A percentile compares a stretch with the other conserved stretches of the same genome.
phyloP scores from a whole-genome alignment of 306 rosid species.

The Acacia confusa region DNA sequence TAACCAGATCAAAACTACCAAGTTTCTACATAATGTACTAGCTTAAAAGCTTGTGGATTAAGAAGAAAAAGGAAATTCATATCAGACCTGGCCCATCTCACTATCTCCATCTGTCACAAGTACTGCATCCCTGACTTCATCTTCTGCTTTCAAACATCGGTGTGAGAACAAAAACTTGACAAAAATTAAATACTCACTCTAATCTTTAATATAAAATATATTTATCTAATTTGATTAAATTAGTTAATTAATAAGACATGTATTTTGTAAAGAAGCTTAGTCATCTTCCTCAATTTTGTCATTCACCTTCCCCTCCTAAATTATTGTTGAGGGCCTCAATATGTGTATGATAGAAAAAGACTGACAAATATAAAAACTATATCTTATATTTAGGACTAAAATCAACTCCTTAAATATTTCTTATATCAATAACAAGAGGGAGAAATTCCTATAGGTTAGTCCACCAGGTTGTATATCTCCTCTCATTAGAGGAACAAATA shows the following conservation, averaged over 20 bases:
- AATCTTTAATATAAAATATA: no score
- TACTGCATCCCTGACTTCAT: constrained; percentile 73
- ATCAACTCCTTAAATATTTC: no score
- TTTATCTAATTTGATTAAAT: no score
- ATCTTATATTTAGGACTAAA: no score
- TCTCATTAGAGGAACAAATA: neutral
- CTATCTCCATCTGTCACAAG: constrained; percentile 88
- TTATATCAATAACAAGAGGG: no score
- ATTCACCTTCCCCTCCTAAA: no score
- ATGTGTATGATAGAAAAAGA: no score
- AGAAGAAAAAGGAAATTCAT: constrained; percentile 18
- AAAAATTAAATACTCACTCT: neutral
- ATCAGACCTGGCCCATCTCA: constrained; percentile 91
- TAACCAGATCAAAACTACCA: neutral
- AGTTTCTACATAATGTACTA: neutral
- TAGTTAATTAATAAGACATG: no score
- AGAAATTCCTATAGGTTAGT: neutral
- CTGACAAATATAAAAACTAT: no score
- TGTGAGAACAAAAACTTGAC: constrained; percentile 18
- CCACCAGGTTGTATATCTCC: neutral
- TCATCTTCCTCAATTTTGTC: no score
- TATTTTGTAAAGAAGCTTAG: rapidly evolving
- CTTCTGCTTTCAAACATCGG: constrained; percentile 47
- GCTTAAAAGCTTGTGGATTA: constrained; percentile 4
- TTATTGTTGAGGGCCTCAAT: no score